Evolutionary conservation across 805 yeast species (phyloP).

Genomic region (Huiozyma naganishii): DNA sequence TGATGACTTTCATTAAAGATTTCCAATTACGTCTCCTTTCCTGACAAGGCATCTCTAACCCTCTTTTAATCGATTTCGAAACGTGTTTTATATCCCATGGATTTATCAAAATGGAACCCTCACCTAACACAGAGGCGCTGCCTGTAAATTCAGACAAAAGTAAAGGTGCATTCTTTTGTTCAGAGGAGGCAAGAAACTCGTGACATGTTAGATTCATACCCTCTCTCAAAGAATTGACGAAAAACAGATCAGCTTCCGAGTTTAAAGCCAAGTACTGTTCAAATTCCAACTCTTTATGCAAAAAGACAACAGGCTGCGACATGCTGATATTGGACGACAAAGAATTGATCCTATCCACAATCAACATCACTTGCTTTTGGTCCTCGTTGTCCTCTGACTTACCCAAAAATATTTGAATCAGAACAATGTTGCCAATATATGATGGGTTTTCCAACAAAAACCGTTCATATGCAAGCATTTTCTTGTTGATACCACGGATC

Average conservation of each 20-base stretch:
- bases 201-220: constrained; percentile 97
- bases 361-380: constrained; percentile 61
- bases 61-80: constrained; percentile 48
- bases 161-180: constrained; percentile 64
- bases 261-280: constrained; percentile 81
- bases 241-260: constrained; percentile 76
- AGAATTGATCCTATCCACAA: constrained; percentile 80
- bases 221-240: constrained; percentile 86
- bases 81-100: constrained; percentile 80
- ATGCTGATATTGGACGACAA: constrained; percentile 59
- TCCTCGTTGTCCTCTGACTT: constrained; percentile 46
- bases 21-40: constrained; percentile 58
- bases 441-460: constrained; percentile 66
- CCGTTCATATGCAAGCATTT: constrained; percentile 74
- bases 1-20: constrained; percentile 45
- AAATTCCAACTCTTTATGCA: constrained; percentile 82
- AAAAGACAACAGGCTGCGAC: constrained; percentile 73
- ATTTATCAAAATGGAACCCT: constrained; percentile 68
- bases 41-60: constrained; percentile 52
- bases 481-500: constrained; percentile 81
- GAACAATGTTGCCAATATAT: constrained; percentile 54
- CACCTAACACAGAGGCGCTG: constrained; percentile 64
- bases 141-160: constrained; percentile 91
- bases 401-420: constrained; percentile 76
- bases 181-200: constrained; percentile 74